Percentiles rank a stretch among this genome's conserved stretches.
These are phyloP conservation scores for Anisodus tanguticus DNA, from an alignment of 257 asterid species.

Conservation along the genomic window DNA sequence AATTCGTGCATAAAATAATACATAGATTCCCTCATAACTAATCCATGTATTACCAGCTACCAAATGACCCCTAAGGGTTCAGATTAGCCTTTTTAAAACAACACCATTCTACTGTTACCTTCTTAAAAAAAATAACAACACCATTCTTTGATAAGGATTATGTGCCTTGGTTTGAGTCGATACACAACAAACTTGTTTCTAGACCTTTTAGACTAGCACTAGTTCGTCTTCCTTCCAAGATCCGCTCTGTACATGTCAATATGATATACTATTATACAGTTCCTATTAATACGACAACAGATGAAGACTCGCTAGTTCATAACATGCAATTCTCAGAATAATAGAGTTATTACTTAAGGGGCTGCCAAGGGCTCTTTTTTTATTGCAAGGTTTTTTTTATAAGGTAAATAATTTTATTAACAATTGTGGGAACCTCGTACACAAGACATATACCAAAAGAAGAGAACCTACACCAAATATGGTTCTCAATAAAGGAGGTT, in stretches of 20 bases:
- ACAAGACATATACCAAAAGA: too few relatives aligned
- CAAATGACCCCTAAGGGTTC: not conserved
- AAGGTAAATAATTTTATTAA: too few relatives aligned
- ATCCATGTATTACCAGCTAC: too few relatives aligned
- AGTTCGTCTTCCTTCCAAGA: not conserved
- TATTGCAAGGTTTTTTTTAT: not conserved
- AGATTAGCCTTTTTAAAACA: not conserved
- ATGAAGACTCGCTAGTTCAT: not conserved
- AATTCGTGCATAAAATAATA: too few relatives aligned
- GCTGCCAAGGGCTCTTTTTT: not conserved
- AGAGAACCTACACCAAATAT: too few relatives aligned
- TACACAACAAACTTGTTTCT: not conserved
- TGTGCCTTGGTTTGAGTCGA: not conserved
- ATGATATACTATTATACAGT: not conserved
- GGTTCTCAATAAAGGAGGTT: too few relatives aligned
- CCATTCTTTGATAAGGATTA: not conserved
- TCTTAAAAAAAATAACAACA: not conserved
- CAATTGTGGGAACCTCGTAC: too few relatives aligned
- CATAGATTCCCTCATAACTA: too few relatives aligned
- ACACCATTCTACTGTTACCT: not conserved
- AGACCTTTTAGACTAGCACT: not conserved
- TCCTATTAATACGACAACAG: not conserved
- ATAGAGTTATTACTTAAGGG: not conserved
- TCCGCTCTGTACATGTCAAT: not conserved
- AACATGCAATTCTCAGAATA: not conserved